Conservation (phyloP, 2,329 filamentous ascomycete species). For the Calonectria fujianensis region DNA sequence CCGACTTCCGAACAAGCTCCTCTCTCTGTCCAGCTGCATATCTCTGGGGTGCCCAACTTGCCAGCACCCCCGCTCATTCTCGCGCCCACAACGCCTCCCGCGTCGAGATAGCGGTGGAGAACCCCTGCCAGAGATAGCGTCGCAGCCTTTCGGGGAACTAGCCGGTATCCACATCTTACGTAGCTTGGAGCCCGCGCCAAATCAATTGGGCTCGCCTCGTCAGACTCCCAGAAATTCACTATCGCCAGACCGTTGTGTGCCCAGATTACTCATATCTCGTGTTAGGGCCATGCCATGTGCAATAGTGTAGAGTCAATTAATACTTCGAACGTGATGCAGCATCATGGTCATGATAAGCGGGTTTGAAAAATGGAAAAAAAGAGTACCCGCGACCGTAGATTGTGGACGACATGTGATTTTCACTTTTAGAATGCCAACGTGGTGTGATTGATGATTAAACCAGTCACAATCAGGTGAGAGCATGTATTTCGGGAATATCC, state of each 20-base stretch:
- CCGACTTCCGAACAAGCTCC: conserved; percentile 2
- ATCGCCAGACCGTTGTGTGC: not conserved
- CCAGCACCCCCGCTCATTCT: not conserved
- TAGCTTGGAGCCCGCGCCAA: not conserved
- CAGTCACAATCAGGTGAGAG: not conserved
- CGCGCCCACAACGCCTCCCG: not conserved
- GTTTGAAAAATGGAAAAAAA: not conserved
- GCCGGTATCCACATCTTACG: conserved; percentile 21
- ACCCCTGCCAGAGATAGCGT: conserved; percentile 12
- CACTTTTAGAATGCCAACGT: not conserved
- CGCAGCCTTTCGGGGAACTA: conserved; percentile 20
- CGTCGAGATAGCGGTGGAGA: conserved; percentile 33
- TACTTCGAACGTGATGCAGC: not conserved
- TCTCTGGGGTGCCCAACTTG: conserved; percentile 2
- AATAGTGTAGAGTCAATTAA: not conserved
- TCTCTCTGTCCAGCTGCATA: conserved; percentile 19
- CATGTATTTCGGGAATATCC: not conserved
- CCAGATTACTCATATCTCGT: not conserved
- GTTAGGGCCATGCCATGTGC: not conserved
- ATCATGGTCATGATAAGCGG: not conserved
- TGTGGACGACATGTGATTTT: not conserved
- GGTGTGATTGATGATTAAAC: not conserved
- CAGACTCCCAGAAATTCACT: conserved; percentile 21
- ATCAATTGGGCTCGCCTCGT: conserved; percentile 6
- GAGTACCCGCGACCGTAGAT: not conserved